Conservation (phyloP, 2,329 filamentous ascomycete species). For the Lizonia empirigonia region DNA sequence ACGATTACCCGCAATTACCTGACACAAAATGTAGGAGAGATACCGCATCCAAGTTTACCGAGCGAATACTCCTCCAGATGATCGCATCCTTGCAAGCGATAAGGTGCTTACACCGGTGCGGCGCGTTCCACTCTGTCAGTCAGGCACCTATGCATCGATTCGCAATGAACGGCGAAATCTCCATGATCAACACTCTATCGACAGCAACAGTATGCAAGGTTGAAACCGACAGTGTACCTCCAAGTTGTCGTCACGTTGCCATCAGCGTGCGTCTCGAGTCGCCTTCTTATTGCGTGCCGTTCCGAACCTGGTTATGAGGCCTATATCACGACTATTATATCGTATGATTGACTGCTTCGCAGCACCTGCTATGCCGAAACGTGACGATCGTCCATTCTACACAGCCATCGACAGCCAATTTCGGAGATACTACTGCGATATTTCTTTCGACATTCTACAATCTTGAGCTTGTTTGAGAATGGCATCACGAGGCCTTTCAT, state of each 20-base stretch:
- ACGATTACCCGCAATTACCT: slow-evolving; percentile 6
- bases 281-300: background rate
- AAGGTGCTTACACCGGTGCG: slow-evolving; percentile 2
- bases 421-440: background rate
- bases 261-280: background rate
- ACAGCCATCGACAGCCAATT: background rate
- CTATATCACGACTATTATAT: background rate
- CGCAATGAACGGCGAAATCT: background rate
- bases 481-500: background rate
- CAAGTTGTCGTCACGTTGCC: background rate
- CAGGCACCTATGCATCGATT: background rate
- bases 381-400: background rate
- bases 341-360: background rate
- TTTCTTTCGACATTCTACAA: background rate
- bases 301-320: background rate
- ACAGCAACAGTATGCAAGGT: background rate
- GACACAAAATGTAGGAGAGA: slow-evolving; percentile 9
- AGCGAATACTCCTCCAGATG: background rate
- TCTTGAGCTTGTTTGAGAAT: background rate
- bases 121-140: background rate
- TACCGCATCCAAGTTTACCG: background rate
- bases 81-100: slow-evolving; percentile 10
- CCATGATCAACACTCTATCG: background rate
- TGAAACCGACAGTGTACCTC: background rate
- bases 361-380: background rate